Evolutionary conservation across 2,329 filamentous ascomycete species (phyloP), one percentile per base, ranked within the genome.

Genomic region (Colletotrichum australisinense): DNA sequence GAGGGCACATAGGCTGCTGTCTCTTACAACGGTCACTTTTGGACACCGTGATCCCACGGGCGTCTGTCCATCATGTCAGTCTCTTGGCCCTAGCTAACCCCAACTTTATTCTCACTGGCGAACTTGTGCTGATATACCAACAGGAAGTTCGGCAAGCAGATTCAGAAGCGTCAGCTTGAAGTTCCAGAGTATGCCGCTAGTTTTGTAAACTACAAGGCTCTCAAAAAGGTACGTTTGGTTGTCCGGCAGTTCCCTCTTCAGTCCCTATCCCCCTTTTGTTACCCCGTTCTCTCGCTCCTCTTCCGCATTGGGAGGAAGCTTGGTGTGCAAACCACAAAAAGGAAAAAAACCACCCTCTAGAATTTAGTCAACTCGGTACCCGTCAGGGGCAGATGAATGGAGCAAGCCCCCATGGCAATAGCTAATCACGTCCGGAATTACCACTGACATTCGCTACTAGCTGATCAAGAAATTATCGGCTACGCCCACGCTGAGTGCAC

Each of bases 121-220:
- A 52, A 42, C 46, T 22, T 67, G 19, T 14, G 59, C 69, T 73
- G 30, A 74, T 7, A 16, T 63, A 28, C 52, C 72, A 75, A 64
- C 80, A 99, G 96, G 97, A 99, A 99, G 91, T 99, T 99, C 88
- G 97, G 97, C 84, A 99, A 99, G 88, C 95, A 98, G 83, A 98
- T 99, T 78, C 97, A 98, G 88, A 98, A 98, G 88, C 93, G 95
- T 83, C 97, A 99, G 89, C 94, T 99, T 80, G 97, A 99, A 84
- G 95, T 99, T 74, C 97, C 97, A 74, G 97, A 99, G 90, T 99
- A 99, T 93, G 96, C 97, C 75, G 95, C 96, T 76, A 98, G 95
- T 85, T 99, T 99, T 82, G 95, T 98, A 79, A 98, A 99, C 86
- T 99, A 99, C 88, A 99, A 99, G 87, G 95, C 95, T 74, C 88